Evolutionary conservation across 768 basidiomycete genomes (phyloP), one percentile per base, ranked within the genome.

Genomic region (Lentinus tigrinus): DNA sequence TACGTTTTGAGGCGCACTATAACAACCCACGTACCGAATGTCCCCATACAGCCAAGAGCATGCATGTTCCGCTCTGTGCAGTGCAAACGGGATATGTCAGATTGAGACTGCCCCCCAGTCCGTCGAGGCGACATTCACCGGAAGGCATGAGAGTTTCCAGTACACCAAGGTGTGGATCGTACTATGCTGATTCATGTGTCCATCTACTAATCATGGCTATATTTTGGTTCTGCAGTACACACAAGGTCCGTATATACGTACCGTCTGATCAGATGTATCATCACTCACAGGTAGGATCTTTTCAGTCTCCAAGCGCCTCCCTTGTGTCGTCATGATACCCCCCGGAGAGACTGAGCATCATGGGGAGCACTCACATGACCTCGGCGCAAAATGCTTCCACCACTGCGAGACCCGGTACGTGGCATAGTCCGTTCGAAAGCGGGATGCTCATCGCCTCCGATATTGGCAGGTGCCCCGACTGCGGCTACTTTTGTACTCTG

Each of bases 161-260:
- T 87, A 83, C 50, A 87, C 86, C 0, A 87, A 86, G 75, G 85
- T 82, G 50, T n/a, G n/a, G n/a, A n/a, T n/a, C n/a, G n/a, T n/a
- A 26, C 65, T 58, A 9, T 1, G 14, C 31, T 37, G 4, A 9
- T 19, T 54, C 27, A 19, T 36, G 27, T 8, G 28, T 21, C 19
- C 23, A 31, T 24, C 19, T 0, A 39, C 1, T 10, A 6, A 49
- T n/a, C 17, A n/a, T 7, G 7, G 19, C 46, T 16, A 50, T 52
- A 2, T 34, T 13, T 23, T 21, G n/a, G 27, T 16, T 13, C 43
- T 50, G 27, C 43, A 85, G 83, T 85, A 84, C 64, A 74, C 78
- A 3, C 84, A 85, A 74, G 80, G 81, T 82, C 52, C 19, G 69
- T 58, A 31, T 31, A n/a, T n/a, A n/a, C 31, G 11, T 1, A 3